A percentile compares a stretch with the other conserved stretches of the same genome.
phyloP scores from a whole-genome alignment of 257 asterid species.

The Przewalskia tangutica region DNA sequence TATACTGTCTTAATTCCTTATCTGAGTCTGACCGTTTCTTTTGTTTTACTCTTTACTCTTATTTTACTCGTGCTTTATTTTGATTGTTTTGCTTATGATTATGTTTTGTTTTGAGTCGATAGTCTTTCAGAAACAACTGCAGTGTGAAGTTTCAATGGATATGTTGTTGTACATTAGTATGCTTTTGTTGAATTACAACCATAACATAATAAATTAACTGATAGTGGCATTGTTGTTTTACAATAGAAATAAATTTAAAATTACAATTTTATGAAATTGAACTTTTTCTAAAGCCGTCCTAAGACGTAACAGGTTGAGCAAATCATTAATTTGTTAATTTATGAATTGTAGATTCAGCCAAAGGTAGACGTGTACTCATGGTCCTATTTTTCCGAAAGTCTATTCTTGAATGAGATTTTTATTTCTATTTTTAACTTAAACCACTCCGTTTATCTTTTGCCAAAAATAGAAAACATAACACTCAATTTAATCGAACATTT shows the following conservation, averaged over 20 bases:
- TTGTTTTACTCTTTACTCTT: too few species aligned
- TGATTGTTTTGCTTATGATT: too few species aligned
- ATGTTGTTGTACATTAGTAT: too few species aligned
- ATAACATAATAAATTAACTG: not conserved
- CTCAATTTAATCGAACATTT: not conserved
- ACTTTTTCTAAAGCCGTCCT: not conserved
- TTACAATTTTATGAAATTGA: not conserved
- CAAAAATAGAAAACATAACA: not conserved
- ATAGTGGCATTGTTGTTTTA: not conserved
- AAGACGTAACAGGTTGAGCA: not conserved
- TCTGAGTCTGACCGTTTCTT: too few species aligned
- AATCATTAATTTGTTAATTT: not conserved
- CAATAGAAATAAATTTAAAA: not conserved
- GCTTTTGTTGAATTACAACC: not conserved
- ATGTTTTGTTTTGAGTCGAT: too few species aligned
- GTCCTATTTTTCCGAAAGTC: not conserved
- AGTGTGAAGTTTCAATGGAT: too few species aligned
- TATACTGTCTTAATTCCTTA: too few species aligned
- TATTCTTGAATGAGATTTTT: not conserved
- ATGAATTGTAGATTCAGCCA: not conserved
- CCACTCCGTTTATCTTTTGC: not conserved
- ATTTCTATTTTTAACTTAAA: not conserved
- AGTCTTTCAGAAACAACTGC: too few species aligned
- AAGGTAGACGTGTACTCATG: not conserved
- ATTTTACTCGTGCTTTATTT: too few species aligned